Conservation (phyloP, 768 basidiomycete species). For the Myochromella boudieri region DNA sequence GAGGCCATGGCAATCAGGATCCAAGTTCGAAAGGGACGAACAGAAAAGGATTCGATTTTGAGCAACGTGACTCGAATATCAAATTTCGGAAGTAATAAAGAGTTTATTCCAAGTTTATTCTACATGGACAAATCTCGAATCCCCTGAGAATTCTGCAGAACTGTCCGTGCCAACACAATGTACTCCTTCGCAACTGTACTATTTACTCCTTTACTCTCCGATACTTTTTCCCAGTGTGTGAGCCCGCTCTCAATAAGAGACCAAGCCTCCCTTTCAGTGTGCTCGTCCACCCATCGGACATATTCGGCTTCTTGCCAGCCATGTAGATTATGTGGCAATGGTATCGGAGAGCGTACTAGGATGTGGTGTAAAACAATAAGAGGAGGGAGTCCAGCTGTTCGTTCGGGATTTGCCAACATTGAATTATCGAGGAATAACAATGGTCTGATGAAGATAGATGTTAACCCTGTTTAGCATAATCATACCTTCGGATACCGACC, state of each 20-base stretch:
- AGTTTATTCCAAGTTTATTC: background rate
- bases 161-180: constrained; percentile 62
- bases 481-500: constrained; percentile 48
- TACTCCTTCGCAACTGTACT: constrained; percentile 54
- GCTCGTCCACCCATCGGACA: constrained; percentile 94
- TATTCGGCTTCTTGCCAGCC: constrained; percentile 97
- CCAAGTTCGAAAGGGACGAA: background rate
- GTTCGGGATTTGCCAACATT: constrained; percentile 59
- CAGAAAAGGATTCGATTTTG: constrained; percentile 1
- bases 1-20: constrained; percentile 26
- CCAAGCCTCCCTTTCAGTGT: constrained; percentile 77
- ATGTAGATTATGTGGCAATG: constrained; percentile 85
- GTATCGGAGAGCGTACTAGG: constrained; percentile 82
- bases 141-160: constrained; percentile 46
- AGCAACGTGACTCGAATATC: constrained; percentile 5
- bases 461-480: constrained; percentile 1
- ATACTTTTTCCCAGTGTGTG: constrained; percentile 73
- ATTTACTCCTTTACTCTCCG: constrained; percentile 56
- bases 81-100: constrained; percentile 5
- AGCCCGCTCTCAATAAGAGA: constrained; percentile 80
- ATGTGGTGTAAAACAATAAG: constrained; percentile 91
- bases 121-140: background rate
- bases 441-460: constrained; percentile 49
- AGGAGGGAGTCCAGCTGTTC: constrained; percentile 79
- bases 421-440: constrained; percentile 86